Evolutionary conservation across 148 eudicot genomes (phyloP).

Genomic region (Hydrangea macrophylla): DNA sequence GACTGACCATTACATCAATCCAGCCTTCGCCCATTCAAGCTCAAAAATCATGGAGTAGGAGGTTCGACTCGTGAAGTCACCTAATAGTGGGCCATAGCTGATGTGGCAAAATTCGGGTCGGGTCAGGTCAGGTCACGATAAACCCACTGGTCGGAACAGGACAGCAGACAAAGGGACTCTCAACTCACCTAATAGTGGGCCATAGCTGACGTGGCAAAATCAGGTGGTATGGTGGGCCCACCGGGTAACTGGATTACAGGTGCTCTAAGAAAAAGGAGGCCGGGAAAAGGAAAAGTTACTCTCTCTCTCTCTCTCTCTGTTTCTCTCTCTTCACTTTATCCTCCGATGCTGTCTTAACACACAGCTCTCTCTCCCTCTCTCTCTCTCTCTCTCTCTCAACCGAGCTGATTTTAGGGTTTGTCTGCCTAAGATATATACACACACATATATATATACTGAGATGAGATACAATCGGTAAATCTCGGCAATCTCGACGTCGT

Average conservation of each 20-base stretch:
- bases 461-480: too few species aligned
- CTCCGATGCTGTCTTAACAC: neutral
- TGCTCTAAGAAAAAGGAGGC: neutral
- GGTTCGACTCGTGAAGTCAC: too few species aligned
- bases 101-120: conserved; percentile 5
- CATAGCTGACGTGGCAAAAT: neutral
- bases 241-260: neutral
- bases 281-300: conserved; percentile 15
- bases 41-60: too few species aligned
- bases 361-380: neutral
- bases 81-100: neutral
- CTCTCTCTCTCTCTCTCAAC: neutral
- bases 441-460: neutral
- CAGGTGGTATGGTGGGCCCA: neutral
- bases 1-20: too few species aligned
- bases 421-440: neutral
- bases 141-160: too few species aligned
- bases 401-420: conserved; percentile 2
- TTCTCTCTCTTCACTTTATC: neutral
- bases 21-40: too few species aligned
- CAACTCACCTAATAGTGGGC: neutral
- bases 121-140: too few species aligned
- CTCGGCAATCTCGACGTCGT: neutral
- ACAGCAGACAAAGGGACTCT: too few species aligned
- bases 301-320: neutral